These are phyloP conservation scores for Auricularia auricula-judae DNA, from an alignment of 768 basidiomycete species.

Conservation along the genomic window DNA sequence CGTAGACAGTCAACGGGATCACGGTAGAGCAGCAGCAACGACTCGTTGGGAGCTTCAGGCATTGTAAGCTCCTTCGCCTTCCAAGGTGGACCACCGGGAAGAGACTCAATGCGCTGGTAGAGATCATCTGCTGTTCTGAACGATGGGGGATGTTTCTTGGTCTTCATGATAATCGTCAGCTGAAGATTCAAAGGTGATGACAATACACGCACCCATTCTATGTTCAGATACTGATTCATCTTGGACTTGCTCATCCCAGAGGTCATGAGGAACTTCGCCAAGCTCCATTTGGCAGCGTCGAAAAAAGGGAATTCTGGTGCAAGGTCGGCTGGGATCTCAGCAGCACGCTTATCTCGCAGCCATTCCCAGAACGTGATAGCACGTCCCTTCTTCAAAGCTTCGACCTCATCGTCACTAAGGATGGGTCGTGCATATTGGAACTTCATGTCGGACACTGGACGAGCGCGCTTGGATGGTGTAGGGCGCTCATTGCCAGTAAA, in stretches of 20 bases:
- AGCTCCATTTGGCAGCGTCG: slow-evolving; percentile 17
- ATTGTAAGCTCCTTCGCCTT: not conserved
- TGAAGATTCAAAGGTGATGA: too few species aligned
- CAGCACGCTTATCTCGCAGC: not conserved
- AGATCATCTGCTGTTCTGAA: not conserved
- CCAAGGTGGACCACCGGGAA: not conserved
- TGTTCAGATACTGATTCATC: slow-evolving; percentile 22
- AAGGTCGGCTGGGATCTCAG: not conserved
- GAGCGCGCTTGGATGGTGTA: too few species aligned
- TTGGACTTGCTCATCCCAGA: slow-evolving; percentile 16
- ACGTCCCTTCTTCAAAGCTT: too few species aligned
- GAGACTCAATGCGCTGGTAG: not conserved
- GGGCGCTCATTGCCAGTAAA: too few species aligned
- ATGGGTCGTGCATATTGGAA: too few species aligned
- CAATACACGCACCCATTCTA: slow-evolving; percentile 5
- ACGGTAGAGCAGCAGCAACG: not conserved
- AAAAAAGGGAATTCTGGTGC: not conserved
- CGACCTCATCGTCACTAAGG: too few species aligned
- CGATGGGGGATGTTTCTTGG: not conserved
- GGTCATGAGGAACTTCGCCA: slow-evolving; percentile 22
- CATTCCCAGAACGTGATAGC: not conserved
- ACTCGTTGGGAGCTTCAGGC: not conserved
- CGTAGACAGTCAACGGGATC: slow-evolving; percentile 2
- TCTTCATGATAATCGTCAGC: not conserved
- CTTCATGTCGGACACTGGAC: too few species aligned